Evolutionary conservation across 2,329 filamentous ascomycete genomes (phyloP).

Genomic region (Falciphora oryzae): DNA sequence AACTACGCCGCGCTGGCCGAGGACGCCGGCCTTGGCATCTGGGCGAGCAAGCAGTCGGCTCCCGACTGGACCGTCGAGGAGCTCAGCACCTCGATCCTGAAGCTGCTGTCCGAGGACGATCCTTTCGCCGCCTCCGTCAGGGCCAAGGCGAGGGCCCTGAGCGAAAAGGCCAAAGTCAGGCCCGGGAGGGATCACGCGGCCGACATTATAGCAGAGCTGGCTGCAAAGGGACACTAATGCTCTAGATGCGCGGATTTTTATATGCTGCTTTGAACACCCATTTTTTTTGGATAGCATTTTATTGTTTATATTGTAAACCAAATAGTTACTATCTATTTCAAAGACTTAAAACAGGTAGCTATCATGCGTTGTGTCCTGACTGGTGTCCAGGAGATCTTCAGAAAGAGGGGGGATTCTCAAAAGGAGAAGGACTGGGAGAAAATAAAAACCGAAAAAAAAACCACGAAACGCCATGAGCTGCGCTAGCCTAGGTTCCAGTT

Average conservation of each 20-base stretch:
- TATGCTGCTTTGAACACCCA: too few relatives aligned
- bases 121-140: constrained; percentile 13
- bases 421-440: too few relatives aligned
- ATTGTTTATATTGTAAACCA: too few relatives aligned
- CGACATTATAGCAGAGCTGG: constrained; percentile 5
- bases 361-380: too few relatives aligned
- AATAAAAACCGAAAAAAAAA: too few relatives aligned
- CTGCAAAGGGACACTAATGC: background rate
- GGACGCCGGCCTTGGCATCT: constrained; percentile 35
- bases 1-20: constrained; percentile 38
- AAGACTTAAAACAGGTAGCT: too few relatives aligned
- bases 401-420: too few relatives aligned
- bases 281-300: too few relatives aligned
- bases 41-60: constrained; percentile 28
- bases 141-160: constrained; percentile 18
- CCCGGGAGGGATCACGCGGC: constrained; percentile 15
- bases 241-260: background rate
- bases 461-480: too few relatives aligned
- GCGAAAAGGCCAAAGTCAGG: constrained; percentile 8
- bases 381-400: too few relatives aligned
- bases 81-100: constrained; percentile 22
- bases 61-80: constrained; percentile 24
- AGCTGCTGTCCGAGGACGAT: constrained; percentile 14
- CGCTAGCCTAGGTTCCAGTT: too few relatives aligned
- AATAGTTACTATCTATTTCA: too few relatives aligned